Evolutionary conservation across 495 filamentous ascomycete species (phyloP).

Genomic region (Talaromyces wortmannii): DNA sequence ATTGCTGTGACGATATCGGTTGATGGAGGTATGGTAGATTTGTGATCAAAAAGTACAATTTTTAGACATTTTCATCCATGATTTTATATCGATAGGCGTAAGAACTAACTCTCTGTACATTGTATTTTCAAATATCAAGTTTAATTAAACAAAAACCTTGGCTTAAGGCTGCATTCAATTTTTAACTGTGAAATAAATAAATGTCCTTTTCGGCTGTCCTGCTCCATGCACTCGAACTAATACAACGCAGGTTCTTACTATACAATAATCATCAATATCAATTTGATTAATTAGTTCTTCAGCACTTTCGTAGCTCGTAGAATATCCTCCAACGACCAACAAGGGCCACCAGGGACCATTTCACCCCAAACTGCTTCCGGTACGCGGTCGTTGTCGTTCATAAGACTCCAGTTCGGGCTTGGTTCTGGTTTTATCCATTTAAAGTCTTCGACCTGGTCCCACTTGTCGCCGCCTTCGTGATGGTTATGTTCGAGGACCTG

Average conservation of each 20-base stretch:
- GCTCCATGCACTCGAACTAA: too few relatives aligned
- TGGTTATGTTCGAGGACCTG: conserved; percentile 32
- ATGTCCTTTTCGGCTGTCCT: too few relatives aligned
- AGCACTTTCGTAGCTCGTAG: conserved; percentile 50
- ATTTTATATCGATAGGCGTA: too few relatives aligned
- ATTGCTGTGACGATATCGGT: not conserved
- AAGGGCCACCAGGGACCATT: conserved; percentile 57
- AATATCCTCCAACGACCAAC: conserved; percentile 59
- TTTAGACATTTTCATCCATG: not conserved
- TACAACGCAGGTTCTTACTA: too few relatives aligned
- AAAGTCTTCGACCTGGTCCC: conserved; percentile 92
- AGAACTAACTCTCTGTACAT: too few relatives aligned
- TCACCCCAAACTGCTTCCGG: conserved; percentile 61
- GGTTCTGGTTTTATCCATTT: conserved; percentile 86
- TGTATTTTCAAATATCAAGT: too few relatives aligned
- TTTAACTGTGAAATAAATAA: too few relatives aligned
- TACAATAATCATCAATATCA: too few relatives aligned
- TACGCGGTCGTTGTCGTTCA: conserved; percentile 55
- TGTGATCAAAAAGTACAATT: not conserved
- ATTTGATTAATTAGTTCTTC: conserved; percentile 10
- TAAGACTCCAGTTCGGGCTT: conserved; percentile 81
- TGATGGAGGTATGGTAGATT: not conserved
- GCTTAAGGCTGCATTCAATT: too few relatives aligned
- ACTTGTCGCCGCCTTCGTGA: conserved; percentile 51
- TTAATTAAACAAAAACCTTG: too few relatives aligned